Conservation (phyloP, 805 yeast genomes). For the Teunomyces lycoperdinae region DNA sequence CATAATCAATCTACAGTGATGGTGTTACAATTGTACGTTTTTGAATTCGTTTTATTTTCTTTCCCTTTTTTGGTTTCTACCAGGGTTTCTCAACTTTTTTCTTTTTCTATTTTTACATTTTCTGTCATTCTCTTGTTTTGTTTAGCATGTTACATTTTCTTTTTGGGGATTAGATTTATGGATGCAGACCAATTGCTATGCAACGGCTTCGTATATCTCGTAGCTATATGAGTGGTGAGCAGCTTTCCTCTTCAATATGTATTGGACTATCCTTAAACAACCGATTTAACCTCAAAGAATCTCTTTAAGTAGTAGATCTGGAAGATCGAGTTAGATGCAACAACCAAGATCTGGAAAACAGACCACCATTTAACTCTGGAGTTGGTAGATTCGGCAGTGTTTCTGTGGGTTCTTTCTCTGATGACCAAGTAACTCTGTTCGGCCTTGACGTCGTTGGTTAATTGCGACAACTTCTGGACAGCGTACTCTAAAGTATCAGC, state of each 20-base stretch:
- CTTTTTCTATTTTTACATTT: not conserved
- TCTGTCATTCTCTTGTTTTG: not conserved
- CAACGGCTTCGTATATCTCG: not conserved
- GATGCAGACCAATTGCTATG: not conserved
- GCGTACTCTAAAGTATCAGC: constrained; percentile 81
- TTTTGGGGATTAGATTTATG: not conserved
- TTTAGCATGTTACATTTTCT: not conserved
- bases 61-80: too few relatives aligned
- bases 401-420: constrained; percentile 96
- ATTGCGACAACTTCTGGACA: constrained; percentile 67
- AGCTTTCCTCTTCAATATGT: not conserved
- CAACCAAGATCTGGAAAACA: constrained; percentile 82
- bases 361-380: constrained; percentile 99
- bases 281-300: constrained; percentile 92
- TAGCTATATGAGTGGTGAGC: not conserved
- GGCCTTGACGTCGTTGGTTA: constrained; percentile 83
- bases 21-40: not conserved
- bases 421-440: constrained; percentile 92
- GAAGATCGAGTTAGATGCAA: constrained; percentile 81
- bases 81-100: not conserved
- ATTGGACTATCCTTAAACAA: constrained; percentile 48
- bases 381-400: constrained; percentile 96
- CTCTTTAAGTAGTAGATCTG: constrained; percentile 92
- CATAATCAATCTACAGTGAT: not conserved
- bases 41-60: not conserved